phyloP scores from a whole-genome alignment of 306 rosid species.

The Rosa chinensis region DNA sequence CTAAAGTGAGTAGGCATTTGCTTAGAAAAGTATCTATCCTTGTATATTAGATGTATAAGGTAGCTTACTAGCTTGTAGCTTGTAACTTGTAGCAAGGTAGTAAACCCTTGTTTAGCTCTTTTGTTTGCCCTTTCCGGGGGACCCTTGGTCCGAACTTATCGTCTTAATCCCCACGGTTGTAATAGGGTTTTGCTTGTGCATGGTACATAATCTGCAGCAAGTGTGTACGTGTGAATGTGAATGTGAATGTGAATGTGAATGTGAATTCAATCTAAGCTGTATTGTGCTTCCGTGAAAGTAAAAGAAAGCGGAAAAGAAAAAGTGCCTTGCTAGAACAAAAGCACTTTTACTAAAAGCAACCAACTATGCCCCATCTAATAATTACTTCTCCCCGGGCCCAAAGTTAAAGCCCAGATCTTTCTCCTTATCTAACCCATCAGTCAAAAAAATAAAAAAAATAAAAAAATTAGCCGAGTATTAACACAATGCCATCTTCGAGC shows the following conservation, averaged over 20 bases:
- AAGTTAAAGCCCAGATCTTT: not conserved
- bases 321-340: not conserved
- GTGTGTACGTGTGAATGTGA: constrained; percentile 27
- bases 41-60: constrained; percentile 45
- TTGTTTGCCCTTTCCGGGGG: not conserved
- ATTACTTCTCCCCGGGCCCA: not conserved
- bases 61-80: constrained; percentile 17
- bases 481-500: constrained; percentile 30
- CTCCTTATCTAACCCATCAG: not conserved
- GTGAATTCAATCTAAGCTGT: not conserved
- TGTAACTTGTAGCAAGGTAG: constrained; percentile 45
- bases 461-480: not conserved
- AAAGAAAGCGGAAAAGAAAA: not conserved
- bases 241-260: not conserved
- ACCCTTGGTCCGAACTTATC: constrained; percentile 15
- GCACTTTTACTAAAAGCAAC: not conserved
- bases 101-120: constrained; percentile 23
- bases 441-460: not conserved
- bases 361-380: not conserved
- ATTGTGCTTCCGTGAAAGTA: not conserved
- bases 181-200: constrained; percentile 45
- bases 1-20: constrained; percentile 37
- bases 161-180: constrained; percentile 48
- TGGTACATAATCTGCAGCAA: constrained; percentile 44
- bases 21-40: constrained; percentile 12